Evolutionary conservation across 1,284 basidiomycete genomes (phyloP).

Genomic region (Ceratobasidium sp.): DNA sequence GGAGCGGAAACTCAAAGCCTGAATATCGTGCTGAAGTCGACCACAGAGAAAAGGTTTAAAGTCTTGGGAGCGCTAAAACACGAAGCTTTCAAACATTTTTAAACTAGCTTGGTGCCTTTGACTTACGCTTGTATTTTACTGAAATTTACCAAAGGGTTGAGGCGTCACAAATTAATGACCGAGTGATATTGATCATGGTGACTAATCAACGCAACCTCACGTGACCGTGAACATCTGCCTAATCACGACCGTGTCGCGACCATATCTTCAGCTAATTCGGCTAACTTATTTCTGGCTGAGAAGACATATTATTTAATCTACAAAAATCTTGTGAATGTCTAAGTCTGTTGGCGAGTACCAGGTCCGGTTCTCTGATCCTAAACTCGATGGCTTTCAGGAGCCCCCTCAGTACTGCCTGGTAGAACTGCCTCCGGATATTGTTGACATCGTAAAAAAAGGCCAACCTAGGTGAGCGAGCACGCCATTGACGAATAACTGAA

Average conservation of each 20-base stretch:
- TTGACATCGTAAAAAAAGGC: slow-evolving; percentile 46
- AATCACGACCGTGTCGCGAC: not conserved
- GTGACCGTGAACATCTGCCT: not conserved
- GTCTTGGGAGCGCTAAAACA: not conserved
- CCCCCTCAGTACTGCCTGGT: slow-evolving; percentile 69
- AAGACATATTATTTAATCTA: not conserved
- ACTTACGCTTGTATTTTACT: not conserved
- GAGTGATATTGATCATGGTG: not conserved
- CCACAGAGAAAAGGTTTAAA: slow-evolving; percentile 23
- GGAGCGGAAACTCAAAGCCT: slow-evolving; percentile 17
- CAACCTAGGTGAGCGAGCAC: slow-evolving; percentile 33
- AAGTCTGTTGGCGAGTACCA: slow-evolving; percentile 10
- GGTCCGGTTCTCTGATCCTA: slow-evolving; percentile 27
- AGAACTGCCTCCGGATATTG: slow-evolving; percentile 63
- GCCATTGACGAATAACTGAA: not conserved
- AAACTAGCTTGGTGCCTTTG: not conserved
- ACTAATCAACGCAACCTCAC: not conserved
- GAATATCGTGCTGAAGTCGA: slow-evolving; percentile 26
- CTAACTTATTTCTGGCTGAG: not conserved
- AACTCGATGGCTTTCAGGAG: slow-evolving; percentile 18
- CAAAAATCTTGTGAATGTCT: slow-evolving; percentile 5
- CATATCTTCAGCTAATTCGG: not conserved
- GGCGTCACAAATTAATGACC: not conserved
- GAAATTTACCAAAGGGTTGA: not conserved
- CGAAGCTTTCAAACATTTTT: too few species aligned